Base-by-base conservation (phyloP, 176 grass and related monocot species). In the Oryza meyeriana region DNA sequence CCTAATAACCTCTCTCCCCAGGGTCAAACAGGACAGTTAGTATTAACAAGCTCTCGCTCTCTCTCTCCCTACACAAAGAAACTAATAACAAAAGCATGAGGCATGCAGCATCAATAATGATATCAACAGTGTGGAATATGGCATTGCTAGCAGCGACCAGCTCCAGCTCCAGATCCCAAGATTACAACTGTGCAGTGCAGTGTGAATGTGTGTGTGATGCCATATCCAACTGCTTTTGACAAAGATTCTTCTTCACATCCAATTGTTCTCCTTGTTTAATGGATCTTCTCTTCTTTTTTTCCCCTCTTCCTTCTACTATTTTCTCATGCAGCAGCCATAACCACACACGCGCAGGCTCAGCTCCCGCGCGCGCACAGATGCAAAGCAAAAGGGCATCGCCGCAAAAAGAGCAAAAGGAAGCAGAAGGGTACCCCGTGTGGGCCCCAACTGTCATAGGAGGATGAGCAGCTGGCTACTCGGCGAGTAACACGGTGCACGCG, bases 241-340 rank as follows among this genome's bases (percentile, higher is more conserved):
- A 90, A 86, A 83, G 84, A 86, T 90, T 86, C 66, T 85, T 79
- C 44, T n/a, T 79, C 69, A 1, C 48, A 62, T 77, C 72, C 22
- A 65, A 30, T 30, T 64, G 75, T 71, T 77, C 32, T 22, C 44
- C 41, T 86, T 63, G 39, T 78, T 78, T 61, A 72, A 64, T 57
- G 78, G 33, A 89, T 89, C 88, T 74, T 36, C 20, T n/a, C 32
- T 57, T 44, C 14, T 8, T 17, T 18, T 35, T 12, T 20, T 11
- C 0, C 20, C 47, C 27, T 12, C 30, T 16, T 31, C 10, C 8
- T 52, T 17, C 26, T 64, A 12, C 24, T 13, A 25, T 39, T 81
- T 81, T 17, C 47, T 69, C 78, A 22, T 58, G 31, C 25, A n/a
- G 20, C 0, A 6, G 27, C 62, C 29, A 32, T 32, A 10, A 12